Conservation (phyloP, 257 asterid genomes). For the Rehmannia glutinosa region DNA sequence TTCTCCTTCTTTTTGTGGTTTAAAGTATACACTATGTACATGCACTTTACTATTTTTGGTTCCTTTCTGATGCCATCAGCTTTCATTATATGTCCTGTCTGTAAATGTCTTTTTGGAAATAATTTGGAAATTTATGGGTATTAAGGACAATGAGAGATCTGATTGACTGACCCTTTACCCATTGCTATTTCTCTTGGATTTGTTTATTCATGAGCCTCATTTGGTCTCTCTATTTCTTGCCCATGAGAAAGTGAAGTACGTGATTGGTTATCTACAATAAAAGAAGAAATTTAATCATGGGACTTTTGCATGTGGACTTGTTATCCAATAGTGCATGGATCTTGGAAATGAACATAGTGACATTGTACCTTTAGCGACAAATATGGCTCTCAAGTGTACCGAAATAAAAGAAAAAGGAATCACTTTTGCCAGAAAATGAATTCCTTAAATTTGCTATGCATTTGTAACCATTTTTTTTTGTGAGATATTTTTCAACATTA, state of each 20-base stretch:
- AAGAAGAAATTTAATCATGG: background rate
- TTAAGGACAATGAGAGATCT: background rate
- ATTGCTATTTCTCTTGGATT: background rate
- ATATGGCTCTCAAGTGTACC: background rate
- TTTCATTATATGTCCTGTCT: conserved; percentile 1
- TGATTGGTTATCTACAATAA: background rate
- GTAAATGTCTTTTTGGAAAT: background rate
- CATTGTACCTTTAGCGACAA: background rate
- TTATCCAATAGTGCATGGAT: background rate
- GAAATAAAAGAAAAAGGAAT: background rate
- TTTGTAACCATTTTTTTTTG: background rate
- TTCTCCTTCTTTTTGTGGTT: background rate
- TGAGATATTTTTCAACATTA: background rate
- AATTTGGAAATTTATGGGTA: conserved; percentile 3
- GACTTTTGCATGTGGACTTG: conserved; percentile 6
- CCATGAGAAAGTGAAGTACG: conserved; percentile 15
- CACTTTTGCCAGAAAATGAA: background rate
- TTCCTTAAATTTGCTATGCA: background rate
- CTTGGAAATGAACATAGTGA: background rate
- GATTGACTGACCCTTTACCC: conserved; percentile 1
- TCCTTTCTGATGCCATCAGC: background rate
- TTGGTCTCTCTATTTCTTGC: background rate
- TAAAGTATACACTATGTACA: background rate
- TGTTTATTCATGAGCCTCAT: conserved; percentile 1
- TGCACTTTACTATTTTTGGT: background rate